phyloP scores from a whole-genome alignment of 1,284 basidiomycete species.

The Ceratorhiza oryzae-sativae region DNA sequence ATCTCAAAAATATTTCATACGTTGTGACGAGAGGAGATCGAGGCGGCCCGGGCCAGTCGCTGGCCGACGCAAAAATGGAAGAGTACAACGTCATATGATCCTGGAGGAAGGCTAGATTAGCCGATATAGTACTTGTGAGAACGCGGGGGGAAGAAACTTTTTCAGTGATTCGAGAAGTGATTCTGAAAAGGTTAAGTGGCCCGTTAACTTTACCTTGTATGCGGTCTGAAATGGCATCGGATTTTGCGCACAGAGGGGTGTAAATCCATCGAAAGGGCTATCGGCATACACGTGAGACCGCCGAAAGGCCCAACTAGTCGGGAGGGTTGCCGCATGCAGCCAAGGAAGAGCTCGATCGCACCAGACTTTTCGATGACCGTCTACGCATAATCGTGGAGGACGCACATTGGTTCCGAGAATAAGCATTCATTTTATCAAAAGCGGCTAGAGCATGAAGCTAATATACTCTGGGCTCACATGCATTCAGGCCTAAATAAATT shows the following conservation, averaged over 20 bases:
- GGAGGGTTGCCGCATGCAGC: background rate
- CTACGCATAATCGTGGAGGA: background rate
- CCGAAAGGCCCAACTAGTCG: background rate
- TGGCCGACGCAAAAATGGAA: background rate
- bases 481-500: background rate
- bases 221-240: background rate
- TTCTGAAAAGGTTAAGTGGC: constrained; percentile 31
- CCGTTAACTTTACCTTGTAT: background rate
- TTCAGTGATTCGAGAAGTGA: constrained; percentile 11
- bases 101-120: background rate
- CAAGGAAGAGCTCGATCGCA: background rate
- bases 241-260: background rate
- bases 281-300: background rate
- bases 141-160: constrained; percentile 18
- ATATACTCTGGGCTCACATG: background rate
- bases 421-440: background rate
- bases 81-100: constrained; percentile 17
- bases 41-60: background rate
- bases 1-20: too few relatives aligned
- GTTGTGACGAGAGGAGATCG: background rate
- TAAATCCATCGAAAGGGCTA: background rate
- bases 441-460: background rate
- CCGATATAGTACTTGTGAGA: constrained; percentile 23
- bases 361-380: background rate
- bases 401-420: background rate